Conservation (phyloP, 208 protist species). For the Acanthamoeba castellanii region DNA sequence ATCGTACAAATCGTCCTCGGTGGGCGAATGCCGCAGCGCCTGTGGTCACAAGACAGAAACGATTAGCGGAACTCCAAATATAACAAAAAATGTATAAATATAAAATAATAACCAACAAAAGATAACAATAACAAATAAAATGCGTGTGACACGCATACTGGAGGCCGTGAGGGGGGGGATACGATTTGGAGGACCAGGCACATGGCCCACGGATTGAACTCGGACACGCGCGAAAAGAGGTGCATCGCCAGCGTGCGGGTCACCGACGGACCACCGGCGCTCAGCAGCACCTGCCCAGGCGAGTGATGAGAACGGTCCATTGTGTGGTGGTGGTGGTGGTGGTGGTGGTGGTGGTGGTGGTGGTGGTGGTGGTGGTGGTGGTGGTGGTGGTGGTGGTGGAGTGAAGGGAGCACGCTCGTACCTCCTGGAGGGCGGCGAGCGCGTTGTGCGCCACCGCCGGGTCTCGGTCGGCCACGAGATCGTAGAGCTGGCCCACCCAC, state of each 20-base stretch:
- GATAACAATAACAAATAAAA: too few species aligned
- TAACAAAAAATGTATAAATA: too few species aligned
- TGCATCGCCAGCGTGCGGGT: conserved; percentile 88
- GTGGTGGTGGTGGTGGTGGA: too few species aligned
- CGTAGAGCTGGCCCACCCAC: conserved; percentile 85
- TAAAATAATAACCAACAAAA: too few species aligned
- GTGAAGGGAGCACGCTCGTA: conserved; percentile 57
- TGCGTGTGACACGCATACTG: not conserved
- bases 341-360: too few species aligned
- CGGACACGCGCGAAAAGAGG: conserved; percentile 91
- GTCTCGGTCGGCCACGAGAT: conserved; percentile 92
- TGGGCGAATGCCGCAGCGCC: not conserved
- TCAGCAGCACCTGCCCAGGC: not conserved
- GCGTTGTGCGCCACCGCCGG: conserved; percentile 91
- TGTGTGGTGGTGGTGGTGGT: too few species aligned
- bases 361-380: too few species aligned
- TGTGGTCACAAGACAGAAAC: not conserved
- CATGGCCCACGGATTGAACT: conserved; percentile 93
- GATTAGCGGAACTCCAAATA: too few species aligned
- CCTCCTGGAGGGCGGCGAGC: conserved; percentile 91
- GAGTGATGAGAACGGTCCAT: not conserved
- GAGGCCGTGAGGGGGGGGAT: not conserved
- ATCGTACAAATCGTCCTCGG: conserved; percentile 27
- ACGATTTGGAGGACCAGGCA: conserved; percentile 90
- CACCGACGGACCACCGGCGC: not conserved